Evolutionary conservation across 768 basidiomycete genomes (phyloP), one percentile per base, ranked within the genome.

Genomic region (Russula ochroleuca): DNA sequence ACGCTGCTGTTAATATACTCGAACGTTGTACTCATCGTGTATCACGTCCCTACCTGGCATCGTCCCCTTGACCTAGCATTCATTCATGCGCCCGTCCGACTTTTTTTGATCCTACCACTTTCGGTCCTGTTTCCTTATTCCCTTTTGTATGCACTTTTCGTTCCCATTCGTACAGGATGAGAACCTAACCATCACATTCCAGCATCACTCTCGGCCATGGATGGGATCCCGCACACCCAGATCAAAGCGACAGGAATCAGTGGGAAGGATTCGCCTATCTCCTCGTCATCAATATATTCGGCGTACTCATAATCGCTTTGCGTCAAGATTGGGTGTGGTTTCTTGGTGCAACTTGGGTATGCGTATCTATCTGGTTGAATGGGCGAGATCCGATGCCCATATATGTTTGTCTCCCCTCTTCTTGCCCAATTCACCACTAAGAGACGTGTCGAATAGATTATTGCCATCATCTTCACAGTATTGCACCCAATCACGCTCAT

Each of bases 51-150:
- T 0, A 81, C 77, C 0, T 76, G 76, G 25, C 72, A 75, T 35
- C 63, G 85, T 1, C 92, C 91, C 0, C 73, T 95, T 45, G 92
- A 94, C 72, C 85, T 83, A 38, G 79, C 86, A 0, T 85, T 95
- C 67, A 90, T 97, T 61, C 94, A 97, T 68, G 89, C 90, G 0
- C 95, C 95, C 0, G 78, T 96, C 58, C 80, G 90, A 3, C 85
- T 92, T 63, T 88, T 88, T 70, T 70, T 79, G 59, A 69, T 77
- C 13, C 64, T 86, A 2, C 82, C 84, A 2, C 72, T 87, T 31
- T 75, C 74, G 4, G 75, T 88, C 40, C 75, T 88, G 62, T 85
- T 92, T 64, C 79, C 82, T 0, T 82, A 85, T 66, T 82, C 80
- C 45, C 79, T 86, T 15, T 85, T 87, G 79, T 81, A 64, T 50